Conservation (phyloP, 345 rosid species). For the Tarenaya hassleriana region DNA sequence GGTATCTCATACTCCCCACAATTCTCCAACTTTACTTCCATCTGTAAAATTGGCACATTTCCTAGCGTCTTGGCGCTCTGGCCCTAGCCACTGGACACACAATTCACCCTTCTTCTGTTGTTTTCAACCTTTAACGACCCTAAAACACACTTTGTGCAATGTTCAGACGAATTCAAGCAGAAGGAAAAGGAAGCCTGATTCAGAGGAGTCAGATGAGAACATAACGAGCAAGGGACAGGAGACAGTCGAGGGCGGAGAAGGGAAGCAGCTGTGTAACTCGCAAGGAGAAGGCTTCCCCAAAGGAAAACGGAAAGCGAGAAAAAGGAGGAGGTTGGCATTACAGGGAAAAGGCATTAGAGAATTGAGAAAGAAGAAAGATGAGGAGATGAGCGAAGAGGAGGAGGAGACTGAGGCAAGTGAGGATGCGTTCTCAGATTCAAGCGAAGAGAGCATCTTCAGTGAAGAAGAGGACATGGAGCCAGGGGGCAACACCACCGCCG, state of each 20-base stretch:
- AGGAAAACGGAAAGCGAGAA: conserved; percentile 89
- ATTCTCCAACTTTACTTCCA: background rate
- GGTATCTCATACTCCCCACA: conserved; percentile 33
- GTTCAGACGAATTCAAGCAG: conserved; percentile 74
- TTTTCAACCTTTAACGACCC: conserved; percentile 1
- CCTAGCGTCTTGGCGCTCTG: background rate
- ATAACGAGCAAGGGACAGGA: conserved; percentile 45
- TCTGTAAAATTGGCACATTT: background rate
- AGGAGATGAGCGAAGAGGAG: conserved; percentile 41
- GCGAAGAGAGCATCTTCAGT: conserved; percentile 65
- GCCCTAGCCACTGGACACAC: background rate
- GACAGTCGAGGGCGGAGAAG: conserved; percentile 31
- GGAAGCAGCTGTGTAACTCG: conserved; percentile 46
- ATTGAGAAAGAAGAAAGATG: conserved; percentile 50
- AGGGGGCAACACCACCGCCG: background rate
- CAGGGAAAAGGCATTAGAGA: conserved; percentile 81
- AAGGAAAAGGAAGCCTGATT: conserved; percentile 74
- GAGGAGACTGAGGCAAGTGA: conserved; percentile 30
- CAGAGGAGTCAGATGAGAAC: conserved; percentile 68
- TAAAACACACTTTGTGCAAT: conserved; percentile 7
- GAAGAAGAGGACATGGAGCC: conserved; percentile 51
- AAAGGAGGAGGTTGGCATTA: conserved; percentile 63
- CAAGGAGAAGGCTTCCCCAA: conserved; percentile 82
- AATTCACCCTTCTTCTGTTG: background rate
- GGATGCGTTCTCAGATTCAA: conserved; percentile 51